Evolutionary conservation across 2,329 filamentous ascomycete genomes (phyloP), one percentile per base, ranked within the genome.

Genomic region (Colletotrichum ledebouriae): DNA sequence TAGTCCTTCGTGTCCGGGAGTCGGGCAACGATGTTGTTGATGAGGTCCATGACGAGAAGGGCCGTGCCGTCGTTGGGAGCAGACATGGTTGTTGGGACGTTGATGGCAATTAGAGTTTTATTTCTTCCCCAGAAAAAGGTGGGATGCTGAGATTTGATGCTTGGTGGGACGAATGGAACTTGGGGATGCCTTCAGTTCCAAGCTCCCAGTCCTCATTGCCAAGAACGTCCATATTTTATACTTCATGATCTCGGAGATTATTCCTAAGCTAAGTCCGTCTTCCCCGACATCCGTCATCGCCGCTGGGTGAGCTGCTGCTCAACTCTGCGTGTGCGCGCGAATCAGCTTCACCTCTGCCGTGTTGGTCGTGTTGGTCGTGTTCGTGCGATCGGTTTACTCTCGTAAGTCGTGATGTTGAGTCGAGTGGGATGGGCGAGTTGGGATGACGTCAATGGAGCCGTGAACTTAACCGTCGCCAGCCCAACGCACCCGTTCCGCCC

Each of bases 1-100:
- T 39, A 33, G 12, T 39, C 46, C 5, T n/a, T 25, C 4, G 6
- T 49, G 2, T 34, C 41, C 3, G 17, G 29, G 2, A 34, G 33
- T 13, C 15, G 25, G 20, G 33, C 17, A 9, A 49, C 39, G 41
- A 41, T 55, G 15, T 39, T 39, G 13, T 47, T 10, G 41, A 39
- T 25, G 29, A 66, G 63, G 33, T 39, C 41, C 63, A 61, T 41
- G 3, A 49, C 49, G 3, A 60, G 41, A 10, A 52, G 33, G 41
- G 41, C 12, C 5, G 46, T 60, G 55, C 34, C 22, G 29, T 29
- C 37, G n/a, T 34, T 49, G 37, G n/a, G n/a, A 17, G 29, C 37
- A 47, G 46, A 13, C 37, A 53, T 55, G 20, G 15, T 13, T 1
- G 39, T n/a, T 39, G 41, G 25, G n/a, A 9, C 6, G 29, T 29